These are phyloP conservation scores for Laburnicola sp. DNA, from an alignment of 2,329 filamentous ascomycete genomes.

Conservation along the genomic window DNA sequence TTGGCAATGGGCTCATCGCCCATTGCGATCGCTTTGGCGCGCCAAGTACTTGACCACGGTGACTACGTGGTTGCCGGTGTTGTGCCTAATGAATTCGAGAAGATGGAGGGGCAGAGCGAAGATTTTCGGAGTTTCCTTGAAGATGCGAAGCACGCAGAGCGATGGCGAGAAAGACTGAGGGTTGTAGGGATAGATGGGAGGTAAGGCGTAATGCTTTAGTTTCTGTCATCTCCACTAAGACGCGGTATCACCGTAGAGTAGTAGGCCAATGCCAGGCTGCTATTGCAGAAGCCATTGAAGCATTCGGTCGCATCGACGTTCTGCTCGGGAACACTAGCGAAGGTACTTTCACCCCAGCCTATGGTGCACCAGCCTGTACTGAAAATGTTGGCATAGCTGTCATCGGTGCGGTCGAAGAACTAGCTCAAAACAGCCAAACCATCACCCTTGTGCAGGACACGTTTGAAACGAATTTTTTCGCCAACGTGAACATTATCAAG, in stretches of 20 bases:
- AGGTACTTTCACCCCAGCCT: slow-evolving; percentile 59
- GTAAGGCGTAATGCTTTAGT: slow-evolving; percentile 35
- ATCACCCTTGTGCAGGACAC: slow-evolving; percentile 83
- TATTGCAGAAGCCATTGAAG: slow-evolving; percentile 79
- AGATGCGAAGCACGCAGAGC: slow-evolving; percentile 67
- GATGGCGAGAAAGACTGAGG: slow-evolving; percentile 78
- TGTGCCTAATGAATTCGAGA: slow-evolving; percentile 74
- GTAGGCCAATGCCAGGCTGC: slow-evolving; percentile 79
- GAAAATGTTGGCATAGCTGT: slow-evolving; percentile 62
- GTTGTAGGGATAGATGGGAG: slow-evolving; percentile 62
- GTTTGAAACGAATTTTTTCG: slow-evolving; percentile 94
- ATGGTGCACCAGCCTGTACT: too few species aligned
- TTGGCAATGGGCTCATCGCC: slow-evolving; percentile 85
- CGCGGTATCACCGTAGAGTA: slow-evolving; percentile 44
- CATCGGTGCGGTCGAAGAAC: slow-evolving; percentile 87
- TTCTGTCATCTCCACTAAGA: not conserved
- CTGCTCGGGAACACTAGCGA: slow-evolving; percentile 87
- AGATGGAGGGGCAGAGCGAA: slow-evolving; percentile 67
- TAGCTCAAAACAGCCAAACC: slow-evolving; percentile 72
- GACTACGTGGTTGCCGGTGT: slow-evolving; percentile 88
- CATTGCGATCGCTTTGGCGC: slow-evolving; percentile 78
- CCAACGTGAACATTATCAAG: slow-evolving; percentile 94
- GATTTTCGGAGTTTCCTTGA: slow-evolving; percentile 81
- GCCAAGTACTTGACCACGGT: slow-evolving; percentile 82
- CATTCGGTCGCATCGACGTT: slow-evolving; percentile 87